A percentile compares a stretch with the other conserved stretches of the same genome.
These are phyloP conservation scores for Alnus rubra DNA, from an alignment of 306 rosid genomes.

Conservation along the genomic window DNA sequence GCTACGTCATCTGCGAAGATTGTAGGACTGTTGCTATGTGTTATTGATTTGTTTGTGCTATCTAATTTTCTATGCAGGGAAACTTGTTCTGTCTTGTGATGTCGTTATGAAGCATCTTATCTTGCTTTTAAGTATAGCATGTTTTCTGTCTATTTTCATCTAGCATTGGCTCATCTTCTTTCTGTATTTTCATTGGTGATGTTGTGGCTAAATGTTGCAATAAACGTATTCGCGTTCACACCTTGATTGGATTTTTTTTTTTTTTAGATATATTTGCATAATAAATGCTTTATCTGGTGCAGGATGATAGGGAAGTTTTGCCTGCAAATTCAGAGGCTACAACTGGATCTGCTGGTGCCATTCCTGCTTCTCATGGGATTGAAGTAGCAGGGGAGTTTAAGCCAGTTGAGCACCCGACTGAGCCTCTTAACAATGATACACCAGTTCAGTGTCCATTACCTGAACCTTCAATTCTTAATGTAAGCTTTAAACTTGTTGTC, in stretches of 20 bases:
- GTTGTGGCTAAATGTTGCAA: background rate
- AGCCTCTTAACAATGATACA: slow-evolving; percentile 78
- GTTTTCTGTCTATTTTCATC: background rate
- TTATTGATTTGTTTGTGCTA: background rate
- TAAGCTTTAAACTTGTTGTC: slow-evolving; percentile 41
- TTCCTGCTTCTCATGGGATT: slow-evolving; percentile 76
- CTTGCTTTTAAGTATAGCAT: background rate
- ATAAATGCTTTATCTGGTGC: slow-evolving; percentile 29
- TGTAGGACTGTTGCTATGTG: background rate
- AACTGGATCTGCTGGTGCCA: slow-evolving; percentile 36
- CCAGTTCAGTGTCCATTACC: slow-evolving; percentile 92
- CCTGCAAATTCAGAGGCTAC: slow-evolving; percentile 58
- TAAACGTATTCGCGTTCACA: background rate
- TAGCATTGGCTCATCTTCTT: background rate
- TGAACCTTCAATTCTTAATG: slow-evolving; percentile 92
- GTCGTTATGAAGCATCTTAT: background rate
- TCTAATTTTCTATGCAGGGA: background rate
- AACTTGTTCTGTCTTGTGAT: background rate
- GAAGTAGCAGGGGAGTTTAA: slow-evolving; percentile 92
- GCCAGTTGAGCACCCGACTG: slow-evolving; percentile 90
- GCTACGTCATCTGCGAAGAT: background rate
- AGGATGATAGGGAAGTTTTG: slow-evolving; percentile 77
- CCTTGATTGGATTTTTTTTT: background rate
- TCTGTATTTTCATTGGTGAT: background rate
- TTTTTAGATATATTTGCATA: background rate